These are phyloP conservation scores for Arabidopsis lyrata DNA, from an alignment of 441 rosid genomes.

Conservation along the genomic window DNA sequence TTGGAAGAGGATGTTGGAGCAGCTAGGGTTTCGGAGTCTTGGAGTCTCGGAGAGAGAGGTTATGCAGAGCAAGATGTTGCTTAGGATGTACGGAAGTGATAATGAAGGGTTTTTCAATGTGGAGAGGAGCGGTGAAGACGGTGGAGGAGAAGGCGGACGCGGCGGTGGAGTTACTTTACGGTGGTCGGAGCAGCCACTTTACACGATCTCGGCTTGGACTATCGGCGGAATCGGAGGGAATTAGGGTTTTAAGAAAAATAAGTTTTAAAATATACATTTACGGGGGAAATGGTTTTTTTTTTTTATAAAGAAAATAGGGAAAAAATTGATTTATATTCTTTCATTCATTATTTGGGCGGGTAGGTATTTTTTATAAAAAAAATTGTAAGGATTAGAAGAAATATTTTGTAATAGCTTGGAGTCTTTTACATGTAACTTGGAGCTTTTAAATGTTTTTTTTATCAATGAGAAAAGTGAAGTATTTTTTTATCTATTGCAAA, in stretches of 20 bases:
- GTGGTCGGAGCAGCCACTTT: constrained; percentile 89
- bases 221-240: constrained; percentile 66
- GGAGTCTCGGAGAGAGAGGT: constrained; percentile 77
- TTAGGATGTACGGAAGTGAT: constrained; percentile 69
- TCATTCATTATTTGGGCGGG: constrained; percentile 34
- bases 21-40: constrained; percentile 68
- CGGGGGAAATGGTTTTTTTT: neutral
- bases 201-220: constrained; percentile 86
- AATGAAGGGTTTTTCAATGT: constrained; percentile 54
- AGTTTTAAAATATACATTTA: neutral
- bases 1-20: constrained; percentile 86
- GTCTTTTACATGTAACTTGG: constrained; percentile 15
- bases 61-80: constrained; percentile 82
- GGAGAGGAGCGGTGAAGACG: constrained; percentile 54
- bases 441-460: neutral
- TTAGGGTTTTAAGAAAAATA: constrained; percentile 34
- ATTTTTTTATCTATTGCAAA: neutral
- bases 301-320: neutral
- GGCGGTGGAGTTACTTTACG: constrained; percentile 66
- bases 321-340: constrained; percentile 40
- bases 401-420: constrained; percentile 22
- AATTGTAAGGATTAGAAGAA: neutral
- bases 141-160: constrained; percentile 3
- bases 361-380: neutral
- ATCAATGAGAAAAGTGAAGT: constrained; percentile 31